phyloP scores from a whole-genome alignment of 2,329 filamentous ascomycete species.

The Erysiphe neolycopersici region DNA sequence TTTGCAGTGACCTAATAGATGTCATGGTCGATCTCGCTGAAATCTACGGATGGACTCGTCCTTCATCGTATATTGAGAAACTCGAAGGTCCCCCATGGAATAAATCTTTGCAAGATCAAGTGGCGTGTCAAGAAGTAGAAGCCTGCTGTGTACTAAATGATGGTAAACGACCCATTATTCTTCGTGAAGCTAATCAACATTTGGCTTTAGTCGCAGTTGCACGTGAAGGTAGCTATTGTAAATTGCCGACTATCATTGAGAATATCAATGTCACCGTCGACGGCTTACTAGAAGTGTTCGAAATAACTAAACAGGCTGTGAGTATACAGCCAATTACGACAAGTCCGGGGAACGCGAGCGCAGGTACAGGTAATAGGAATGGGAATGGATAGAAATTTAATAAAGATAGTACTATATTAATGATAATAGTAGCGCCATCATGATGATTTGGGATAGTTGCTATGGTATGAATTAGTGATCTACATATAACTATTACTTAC shows the following conservation, averaged over 20 bases:
- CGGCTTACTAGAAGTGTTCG: conserved; percentile 54
- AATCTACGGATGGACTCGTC: conserved; percentile 58
- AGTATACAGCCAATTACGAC: conserved; percentile 4
- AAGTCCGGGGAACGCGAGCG: no score
- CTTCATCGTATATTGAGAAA: conserved; percentile 24
- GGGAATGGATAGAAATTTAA: no score
- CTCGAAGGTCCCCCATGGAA: conserved; percentile 35
- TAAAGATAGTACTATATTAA: no score
- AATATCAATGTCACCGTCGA: conserved; percentile 64
- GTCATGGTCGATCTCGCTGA: conserved; percentile 94
- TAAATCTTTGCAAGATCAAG: conserved; percentile 35
- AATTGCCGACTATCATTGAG: conserved; percentile 65
- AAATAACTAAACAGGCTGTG: conserved; percentile 27
- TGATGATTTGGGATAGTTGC: no score
- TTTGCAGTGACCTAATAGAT: conserved; percentile 96
- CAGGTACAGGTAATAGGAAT: no score
- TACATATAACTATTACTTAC: no score
- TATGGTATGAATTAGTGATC: no score
- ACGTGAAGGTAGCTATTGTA: conserved; percentile 62
- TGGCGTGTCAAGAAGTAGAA: conserved; percentile 37
- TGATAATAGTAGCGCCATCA: no score
- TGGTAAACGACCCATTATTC: conserved; percentile 31
- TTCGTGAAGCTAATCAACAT: conserved; percentile 46
- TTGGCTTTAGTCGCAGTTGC: conserved; percentile 64
- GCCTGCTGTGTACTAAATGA: conserved; percentile 41